Base-by-base conservation (phyloP, 768 basidiomycete species). In the Boletus sp. region DNA sequence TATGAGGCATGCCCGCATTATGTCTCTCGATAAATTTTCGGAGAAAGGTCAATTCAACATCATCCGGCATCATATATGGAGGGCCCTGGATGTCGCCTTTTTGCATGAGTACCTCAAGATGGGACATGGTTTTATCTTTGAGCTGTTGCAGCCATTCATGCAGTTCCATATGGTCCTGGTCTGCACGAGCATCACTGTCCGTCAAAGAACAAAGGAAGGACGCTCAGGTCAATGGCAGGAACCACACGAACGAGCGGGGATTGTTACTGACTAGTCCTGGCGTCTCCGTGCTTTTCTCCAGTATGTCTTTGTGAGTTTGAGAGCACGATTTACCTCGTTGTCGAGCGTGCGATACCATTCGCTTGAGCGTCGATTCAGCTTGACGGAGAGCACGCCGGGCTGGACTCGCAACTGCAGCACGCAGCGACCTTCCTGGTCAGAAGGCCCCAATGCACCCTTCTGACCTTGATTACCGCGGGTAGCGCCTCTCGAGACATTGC, bases 61-160 rank as follows among this genome's bases (percentile, higher is more conserved):
- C 83, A 65, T 91, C 90, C 10, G 88, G 80, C 90, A 92, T 92
- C 57, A 80, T 64, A 70, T 91, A 91, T 24, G 90, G 89, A 3
- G 90, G 90, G 17, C 90, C 89, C 66, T 85, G 87, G 32, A 92
- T 92, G 60, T 92, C 90, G 66, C 89, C 88, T 67, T 91, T 90
- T 68, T 91, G 90, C 87, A 92, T 91, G 63, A 91, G 83, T 3
- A 91, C 79, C 70, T 92, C 90, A 45, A 92, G 79, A 73, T 92
- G 89, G 47, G 89, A 88, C 90, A 92, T 92, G 50, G 87, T 90
- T 72, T 90, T 92, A 73, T 92, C 90, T 71, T 92, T 92, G 64
- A 92, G 77, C 70, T 91, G 90, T 64, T 92, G 90, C 2, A 92
- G 75, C 90, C 90, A 92, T 67, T 92, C 90, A 64, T 92, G 90